A percentile compares a stretch with the other conserved stretches of the same genome.
Evolutionary conservation across 768 basidiomycete genomes (phyloP).

Genomic region (Macrolepiota dolichaula): DNA sequence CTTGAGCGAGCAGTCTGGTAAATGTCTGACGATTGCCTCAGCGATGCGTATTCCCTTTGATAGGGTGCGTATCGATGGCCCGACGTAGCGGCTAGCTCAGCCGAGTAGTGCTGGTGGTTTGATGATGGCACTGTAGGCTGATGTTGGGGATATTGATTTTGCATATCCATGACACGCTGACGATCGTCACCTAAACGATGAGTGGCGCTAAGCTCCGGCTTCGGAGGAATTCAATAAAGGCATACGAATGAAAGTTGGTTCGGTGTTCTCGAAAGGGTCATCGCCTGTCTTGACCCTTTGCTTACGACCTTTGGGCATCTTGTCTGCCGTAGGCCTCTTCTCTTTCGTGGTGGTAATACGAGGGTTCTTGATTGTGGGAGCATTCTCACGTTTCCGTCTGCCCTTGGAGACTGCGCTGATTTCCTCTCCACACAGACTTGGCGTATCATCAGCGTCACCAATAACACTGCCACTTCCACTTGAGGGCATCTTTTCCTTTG

Average conservation of each 20-base stretch:
- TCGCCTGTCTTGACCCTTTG: conserved; percentile 1
- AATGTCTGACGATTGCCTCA: conserved; percentile 10
- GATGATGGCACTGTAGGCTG: neutral
- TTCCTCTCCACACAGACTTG: conserved; percentile 12
- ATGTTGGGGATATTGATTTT: conserved; percentile 6
- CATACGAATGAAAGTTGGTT: neutral
- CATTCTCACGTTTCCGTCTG: conserved; percentile 19
- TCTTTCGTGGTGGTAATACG: neutral
- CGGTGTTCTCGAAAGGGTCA: neutral
- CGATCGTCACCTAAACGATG: neutral
- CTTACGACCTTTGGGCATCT: conserved; percentile 14
- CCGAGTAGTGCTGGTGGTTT: neutral
- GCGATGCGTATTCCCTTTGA: conserved; percentile 13
- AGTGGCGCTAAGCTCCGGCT: neutral
- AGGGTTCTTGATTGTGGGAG: conserved; percentile 10
- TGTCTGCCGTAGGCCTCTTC: conserved; percentile 6
- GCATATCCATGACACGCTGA: conserved; percentile 4
- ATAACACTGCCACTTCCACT: conserved; percentile 16
- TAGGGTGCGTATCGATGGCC: conserved; percentile 37
- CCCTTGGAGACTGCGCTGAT: conserved; percentile 12
- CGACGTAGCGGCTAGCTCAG: neutral
- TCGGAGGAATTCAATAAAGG: neutral
- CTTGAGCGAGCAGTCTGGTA: conserved; percentile 16
- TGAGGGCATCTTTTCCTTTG: conserved; percentile 22
- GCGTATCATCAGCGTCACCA: conserved; percentile 19